Percentiles rank a stretch among this genome's conserved stretches.
Conservation (phyloP, 768 basidiomycete genomes). For the Russula lepida region DNA sequence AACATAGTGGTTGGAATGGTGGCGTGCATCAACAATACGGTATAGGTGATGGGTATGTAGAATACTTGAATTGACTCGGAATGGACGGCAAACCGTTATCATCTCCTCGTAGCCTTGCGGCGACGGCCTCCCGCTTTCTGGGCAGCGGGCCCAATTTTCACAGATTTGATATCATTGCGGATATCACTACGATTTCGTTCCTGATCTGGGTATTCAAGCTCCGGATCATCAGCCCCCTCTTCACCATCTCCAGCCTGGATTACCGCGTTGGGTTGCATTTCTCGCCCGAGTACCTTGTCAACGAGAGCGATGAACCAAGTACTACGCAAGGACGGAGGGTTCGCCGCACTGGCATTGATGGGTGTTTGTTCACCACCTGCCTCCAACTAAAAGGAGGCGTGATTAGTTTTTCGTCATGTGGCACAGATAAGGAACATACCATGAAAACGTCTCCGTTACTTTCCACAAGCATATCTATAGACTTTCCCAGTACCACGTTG, state of each 20-base stretch:
- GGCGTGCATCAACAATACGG: neutral
- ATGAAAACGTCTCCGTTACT: conserved; percentile 59
- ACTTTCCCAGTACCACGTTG: conserved; percentile 38
- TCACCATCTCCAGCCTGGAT: conserved; percentile 29
- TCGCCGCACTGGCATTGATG: conserved; percentile 36
- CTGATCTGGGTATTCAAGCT: conserved; percentile 33
- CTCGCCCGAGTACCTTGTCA: conserved; percentile 20
- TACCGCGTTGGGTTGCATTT: neutral
- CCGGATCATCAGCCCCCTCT: conserved; percentile 33
- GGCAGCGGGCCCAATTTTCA: conserved; percentile 31
- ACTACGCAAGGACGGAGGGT: conserved; percentile 44
- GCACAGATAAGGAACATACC: conserved; percentile 36
- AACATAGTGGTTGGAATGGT: neutral
- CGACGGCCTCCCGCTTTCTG: conserved; percentile 56
- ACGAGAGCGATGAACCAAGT: conserved; percentile 60
- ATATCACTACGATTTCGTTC: conserved; percentile 25
- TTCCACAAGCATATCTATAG: conserved; percentile 77
- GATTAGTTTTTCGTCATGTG: conserved; percentile 6
- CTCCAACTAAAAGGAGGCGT: conserved; percentile 43
- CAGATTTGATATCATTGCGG: conserved; percentile 24
- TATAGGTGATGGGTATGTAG: neutral
- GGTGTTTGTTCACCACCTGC: conserved; percentile 47
- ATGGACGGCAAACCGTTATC: conserved; percentile 24
- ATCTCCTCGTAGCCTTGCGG: conserved; percentile 47
- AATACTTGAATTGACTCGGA: neutral